Percentiles rank a stretch among this genome's conserved stretches.
Evolutionary conservation across 768 basidiomycete genomes (phyloP).

Genomic region (Russula foetens): DNA sequence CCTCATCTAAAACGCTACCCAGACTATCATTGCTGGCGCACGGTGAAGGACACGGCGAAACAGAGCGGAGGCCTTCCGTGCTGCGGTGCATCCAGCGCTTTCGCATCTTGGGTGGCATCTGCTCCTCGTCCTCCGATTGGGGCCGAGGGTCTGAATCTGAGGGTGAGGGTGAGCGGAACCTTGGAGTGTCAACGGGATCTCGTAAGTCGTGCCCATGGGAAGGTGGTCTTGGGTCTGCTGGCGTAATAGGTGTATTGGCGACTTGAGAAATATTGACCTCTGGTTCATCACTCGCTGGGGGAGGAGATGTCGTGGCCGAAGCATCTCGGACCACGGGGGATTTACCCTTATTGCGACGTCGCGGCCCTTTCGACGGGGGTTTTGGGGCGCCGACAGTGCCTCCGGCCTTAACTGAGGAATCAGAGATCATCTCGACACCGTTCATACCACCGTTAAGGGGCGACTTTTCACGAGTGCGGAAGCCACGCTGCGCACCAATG

Average conservation of each 20-base stretch:
- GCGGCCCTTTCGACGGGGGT: neutral
- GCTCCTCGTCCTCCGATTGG: slow-evolving; percentile 12
- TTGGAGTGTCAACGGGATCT: slow-evolving; percentile 1
- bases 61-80: slow-evolving; percentile 12
- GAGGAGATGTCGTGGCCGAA: slow-evolving; percentile 14
- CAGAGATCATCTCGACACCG: slow-evolving; percentile 49
- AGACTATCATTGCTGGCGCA: slow-evolving; percentile 20
- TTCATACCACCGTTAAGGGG: slow-evolving; percentile 54
- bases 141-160: slow-evolving; percentile 12
- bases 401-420: neutral
- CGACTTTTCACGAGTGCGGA: slow-evolving; percentile 49
- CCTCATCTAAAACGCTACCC: slow-evolving; percentile 16
- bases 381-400: slow-evolving; percentile 12
- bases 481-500: slow-evolving; percentile 51
- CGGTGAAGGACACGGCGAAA: slow-evolving; percentile 15
- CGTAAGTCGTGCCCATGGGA: neutral
- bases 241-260: neutral
- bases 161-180: slow-evolving; percentile 16
- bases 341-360: neutral
- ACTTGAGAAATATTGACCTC: slow-evolving; percentile 23
- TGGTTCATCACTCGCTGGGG: slow-evolving; percentile 22
- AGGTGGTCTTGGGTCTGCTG: neutral
- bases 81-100: slow-evolving; percentile 21
- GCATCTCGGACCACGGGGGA: neutral
- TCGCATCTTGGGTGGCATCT: slow-evolving; percentile 21